Evolutionary conservation across 345 rosid genomes (phyloP).

Genomic region (Gossypium raimondii): DNA sequence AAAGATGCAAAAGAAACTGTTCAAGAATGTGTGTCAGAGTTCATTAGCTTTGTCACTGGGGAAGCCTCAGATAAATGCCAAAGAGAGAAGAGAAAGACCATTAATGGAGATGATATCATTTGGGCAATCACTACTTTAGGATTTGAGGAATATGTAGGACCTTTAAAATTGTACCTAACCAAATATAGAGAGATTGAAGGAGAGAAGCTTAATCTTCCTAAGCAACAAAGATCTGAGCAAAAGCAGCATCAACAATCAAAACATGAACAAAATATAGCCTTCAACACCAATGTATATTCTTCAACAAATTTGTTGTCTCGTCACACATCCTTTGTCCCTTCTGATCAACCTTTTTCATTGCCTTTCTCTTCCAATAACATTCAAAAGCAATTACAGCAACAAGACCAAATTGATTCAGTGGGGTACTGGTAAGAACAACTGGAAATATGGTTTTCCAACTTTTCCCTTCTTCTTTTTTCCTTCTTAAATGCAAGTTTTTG

Average conservation of each 20-base stretch:
- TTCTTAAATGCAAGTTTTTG: background rate
- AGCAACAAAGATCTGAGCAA: conserved; percentile 37
- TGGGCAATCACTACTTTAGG: conserved; percentile 76
- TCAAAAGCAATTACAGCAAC: conserved; percentile 52
- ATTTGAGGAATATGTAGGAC: conserved; percentile 59
- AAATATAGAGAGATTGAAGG: conserved; percentile 66
- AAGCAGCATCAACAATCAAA: conserved; percentile 24
- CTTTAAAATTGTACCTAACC: conserved; percentile 48
- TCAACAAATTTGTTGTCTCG: conserved; percentile 38
- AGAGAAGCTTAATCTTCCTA: conserved; percentile 56
- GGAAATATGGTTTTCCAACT: background rate
- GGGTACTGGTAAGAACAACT: conserved; percentile 37
- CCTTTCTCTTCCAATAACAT: conserved; percentile 57
- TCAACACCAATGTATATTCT: conserved; percentile 33
- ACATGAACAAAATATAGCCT: conserved; percentile 39
- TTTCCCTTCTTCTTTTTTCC: background rate
- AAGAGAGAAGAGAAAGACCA: conserved; percentile 64
- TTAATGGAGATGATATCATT: conserved; percentile 69
- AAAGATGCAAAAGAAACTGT: conserved; percentile 72
- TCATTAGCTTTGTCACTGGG: conserved; percentile 68
- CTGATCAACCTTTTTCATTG: conserved; percentile 48
- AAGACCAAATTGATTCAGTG: conserved; percentile 56
- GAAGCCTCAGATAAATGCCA: conserved; percentile 75
- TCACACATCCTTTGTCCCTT: conserved; percentile 30
- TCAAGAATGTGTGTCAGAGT: conserved; percentile 74